Evolutionary conservation across 2,329 filamentous ascomycete genomes (phyloP), one percentile per base, ranked within the genome.

Genomic region (Penicillium oxalicum): DNA sequence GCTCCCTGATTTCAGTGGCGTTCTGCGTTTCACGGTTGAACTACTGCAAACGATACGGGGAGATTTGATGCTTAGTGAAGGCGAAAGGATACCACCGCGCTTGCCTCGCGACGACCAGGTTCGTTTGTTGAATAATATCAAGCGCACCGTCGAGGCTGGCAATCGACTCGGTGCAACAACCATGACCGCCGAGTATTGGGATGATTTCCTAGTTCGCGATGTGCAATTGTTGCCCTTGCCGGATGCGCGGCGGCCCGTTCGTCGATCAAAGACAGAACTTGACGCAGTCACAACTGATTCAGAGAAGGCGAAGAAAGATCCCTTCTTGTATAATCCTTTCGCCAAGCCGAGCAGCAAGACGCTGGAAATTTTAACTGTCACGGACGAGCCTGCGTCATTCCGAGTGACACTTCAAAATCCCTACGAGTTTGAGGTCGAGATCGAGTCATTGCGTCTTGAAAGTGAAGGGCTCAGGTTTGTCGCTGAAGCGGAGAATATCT

Each of bases 291-390:
- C 68, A 9, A 63, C 65, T 6, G 61, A 61, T 7, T 63, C 65
- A 37, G 65, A 73, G 36, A 70, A 70, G 45, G 61, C 69, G 48
- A 60, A 71, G 46, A 71, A 77, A 54, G 89, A 93, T 52, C 93
- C 93, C 0, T 95, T 98, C 59, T 87, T 98, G 49, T 95, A 97
- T 65, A 96, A 96, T 61, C 89, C 93, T 0, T 97, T 96, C 61
- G 71, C 90, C 18, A 89, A 90, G 67, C 64, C 84, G 44, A 77
- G 78, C 25, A 74, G 73, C 13, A 71, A 67, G 25, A 74, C 77
- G 1, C 74, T 79, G 9, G 83, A 90, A 50, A 78, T 78, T 49
- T 79, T 89, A 1, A 74, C 96, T 28, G 87, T 97, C 18, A 83
- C 88, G 4, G 84, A 83, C 12, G 91, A 97, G 66, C 71, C 80